phyloP scores from a whole-genome alignment of 495 filamentous ascomycete genomes.

The Penicillium maclennaniae region DNA sequence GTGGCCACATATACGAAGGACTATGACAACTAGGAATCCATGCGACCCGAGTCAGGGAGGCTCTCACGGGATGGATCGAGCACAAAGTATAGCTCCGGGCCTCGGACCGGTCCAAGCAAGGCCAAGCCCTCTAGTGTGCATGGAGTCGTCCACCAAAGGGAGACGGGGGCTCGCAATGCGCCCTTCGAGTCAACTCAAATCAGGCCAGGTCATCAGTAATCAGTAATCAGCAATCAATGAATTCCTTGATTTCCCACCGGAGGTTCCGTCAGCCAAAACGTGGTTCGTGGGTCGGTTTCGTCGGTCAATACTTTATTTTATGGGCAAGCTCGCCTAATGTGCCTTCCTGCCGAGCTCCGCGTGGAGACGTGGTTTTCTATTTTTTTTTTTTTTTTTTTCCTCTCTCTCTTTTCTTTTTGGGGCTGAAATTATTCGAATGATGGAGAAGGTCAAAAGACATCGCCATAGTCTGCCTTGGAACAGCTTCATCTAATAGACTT shows the following conservation, averaged over 20 bases:
- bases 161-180: conserved; percentile 8
- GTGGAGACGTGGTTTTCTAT: too few relatives aligned
- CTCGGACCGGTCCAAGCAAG: conserved; percentile 22
- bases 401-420: too few relatives aligned
- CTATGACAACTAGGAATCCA: neutral
- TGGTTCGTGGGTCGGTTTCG: conserved; percentile 16
- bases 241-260: neutral
- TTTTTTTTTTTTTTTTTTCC: too few relatives aligned
- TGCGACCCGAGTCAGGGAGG: neutral
- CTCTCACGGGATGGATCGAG: neutral
- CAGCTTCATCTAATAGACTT: conserved; percentile 21
- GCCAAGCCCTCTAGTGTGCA: conserved; percentile 29
- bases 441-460: neutral
- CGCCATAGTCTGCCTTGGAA: conserved; percentile 6
- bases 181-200: too few relatives aligned
- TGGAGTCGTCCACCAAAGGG: conserved; percentile 17
- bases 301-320: neutral
- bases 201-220: too few relatives aligned
- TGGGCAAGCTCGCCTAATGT: conserved; percentile 21
- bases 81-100: conserved; percentile 8
- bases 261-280: conserved; percentile 4
- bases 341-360: neutral
- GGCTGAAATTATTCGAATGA: neutral
- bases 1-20: neutral
- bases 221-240: neutral